Conservation (phyloP, 768 basidiomycete genomes). For the Mycena crocata region DNA sequence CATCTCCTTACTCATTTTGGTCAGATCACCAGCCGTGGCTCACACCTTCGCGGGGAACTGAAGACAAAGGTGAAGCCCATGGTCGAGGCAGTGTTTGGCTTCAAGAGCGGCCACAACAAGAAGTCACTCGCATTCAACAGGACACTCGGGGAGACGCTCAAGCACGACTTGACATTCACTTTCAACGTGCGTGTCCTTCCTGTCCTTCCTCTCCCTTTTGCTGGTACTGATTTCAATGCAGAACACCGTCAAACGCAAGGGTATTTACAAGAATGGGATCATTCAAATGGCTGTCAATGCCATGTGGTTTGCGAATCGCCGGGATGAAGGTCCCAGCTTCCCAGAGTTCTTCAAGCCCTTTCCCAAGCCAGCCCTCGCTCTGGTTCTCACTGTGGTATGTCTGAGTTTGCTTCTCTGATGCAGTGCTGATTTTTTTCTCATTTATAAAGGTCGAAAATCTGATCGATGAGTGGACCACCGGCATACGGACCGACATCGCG, state of each 20-base stretch:
- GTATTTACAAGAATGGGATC: constrained; percentile 17
- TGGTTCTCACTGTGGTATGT: constrained; percentile 21
- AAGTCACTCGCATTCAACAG: constrained; percentile 25
- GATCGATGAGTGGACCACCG: constrained; percentile 34
- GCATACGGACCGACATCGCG: constrained; percentile 23
- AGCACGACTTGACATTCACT: constrained; percentile 20
- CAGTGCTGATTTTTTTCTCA: neutral
- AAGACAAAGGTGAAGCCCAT: constrained; percentile 30
- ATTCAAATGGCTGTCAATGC: constrained; percentile 31
- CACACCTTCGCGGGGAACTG: constrained; percentile 32
- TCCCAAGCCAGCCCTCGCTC: neutral
- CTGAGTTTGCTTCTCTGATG: neutral
- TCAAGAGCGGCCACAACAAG: constrained; percentile 26
- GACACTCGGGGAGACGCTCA: constrained; percentile 23
- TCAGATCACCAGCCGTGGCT: constrained; percentile 20
- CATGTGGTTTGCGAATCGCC: constrained; percentile 34
- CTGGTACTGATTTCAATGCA: neutral
- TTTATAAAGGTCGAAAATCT: constrained; percentile 31
- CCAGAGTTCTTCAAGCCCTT: constrained; percentile 35
- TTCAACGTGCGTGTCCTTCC: constrained; percentile 24
- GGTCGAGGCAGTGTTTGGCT: constrained; percentile 27
- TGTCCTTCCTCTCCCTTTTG: neutral
- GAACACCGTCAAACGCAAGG: constrained; percentile 4
- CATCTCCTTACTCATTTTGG: neutral
- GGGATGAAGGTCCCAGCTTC: constrained; percentile 28